These are phyloP conservation scores for Albizia julibrissin DNA, from an alignment of 306 rosid species.

Conservation along the genomic window DNA sequence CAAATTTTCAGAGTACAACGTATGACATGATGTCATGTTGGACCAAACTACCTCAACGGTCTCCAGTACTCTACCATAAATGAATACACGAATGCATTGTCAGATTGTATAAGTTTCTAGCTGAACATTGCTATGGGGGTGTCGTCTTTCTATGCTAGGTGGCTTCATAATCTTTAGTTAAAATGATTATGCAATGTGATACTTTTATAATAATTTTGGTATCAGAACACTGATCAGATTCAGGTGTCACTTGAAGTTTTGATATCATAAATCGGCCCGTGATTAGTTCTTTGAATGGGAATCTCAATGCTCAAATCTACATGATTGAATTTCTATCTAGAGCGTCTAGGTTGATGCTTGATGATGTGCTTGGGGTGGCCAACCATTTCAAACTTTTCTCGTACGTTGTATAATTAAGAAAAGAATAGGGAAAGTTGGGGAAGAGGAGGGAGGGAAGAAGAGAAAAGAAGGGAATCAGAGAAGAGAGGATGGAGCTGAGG, in stretches of 20 bases:
- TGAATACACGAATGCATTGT: not conserved
- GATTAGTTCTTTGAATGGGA: constrained; percentile 6
- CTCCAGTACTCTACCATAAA: not conserved
- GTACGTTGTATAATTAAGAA: no score
- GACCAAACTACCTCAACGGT: not conserved
- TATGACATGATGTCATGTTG: not conserved
- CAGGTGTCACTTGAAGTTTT: not conserved
- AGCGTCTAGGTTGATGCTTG: constrained; percentile 3
- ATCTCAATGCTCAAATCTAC: not conserved
- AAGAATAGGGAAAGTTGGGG: no score
- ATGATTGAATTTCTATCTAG: not conserved
- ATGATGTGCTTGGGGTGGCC: not conserved
- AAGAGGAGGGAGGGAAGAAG: no score
- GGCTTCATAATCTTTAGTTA: not conserved
- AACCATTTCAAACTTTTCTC: not conserved
- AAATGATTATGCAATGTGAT: constrained; percentile 13
- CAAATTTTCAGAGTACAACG: not conserved
- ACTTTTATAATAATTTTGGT: no score
- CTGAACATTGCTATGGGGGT: not conserved
- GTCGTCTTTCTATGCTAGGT: constrained; percentile 10
- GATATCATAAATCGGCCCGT: not conserved
- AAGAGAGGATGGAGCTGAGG: no score
- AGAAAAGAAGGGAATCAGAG: no score
- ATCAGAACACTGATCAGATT: constrained; percentile 5
- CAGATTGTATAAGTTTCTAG: not conserved